phyloP scores from a whole-genome alignment of 2,329 filamentous ascomycete genomes.

The Colletotrichum sp. region DNA sequence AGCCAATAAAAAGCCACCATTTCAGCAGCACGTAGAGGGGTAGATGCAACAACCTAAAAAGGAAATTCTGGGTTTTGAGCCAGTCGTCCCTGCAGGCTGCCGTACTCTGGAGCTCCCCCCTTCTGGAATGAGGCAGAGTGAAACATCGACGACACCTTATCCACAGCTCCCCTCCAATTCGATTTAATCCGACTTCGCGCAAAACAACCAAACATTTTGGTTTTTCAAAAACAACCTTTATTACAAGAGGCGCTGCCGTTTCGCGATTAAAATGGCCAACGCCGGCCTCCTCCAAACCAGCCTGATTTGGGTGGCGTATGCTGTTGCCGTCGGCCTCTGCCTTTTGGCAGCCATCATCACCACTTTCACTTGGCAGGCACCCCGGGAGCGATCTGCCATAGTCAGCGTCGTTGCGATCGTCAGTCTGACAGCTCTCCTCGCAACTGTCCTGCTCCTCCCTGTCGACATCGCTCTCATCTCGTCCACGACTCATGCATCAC shows the following conservation, averaged over 20 bases:
- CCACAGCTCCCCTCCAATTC: neutral
- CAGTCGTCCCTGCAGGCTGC: too few relatives aligned
- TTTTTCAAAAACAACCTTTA: neutral
- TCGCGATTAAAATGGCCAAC: slow-evolving; percentile 36
- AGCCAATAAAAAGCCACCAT: too few relatives aligned
- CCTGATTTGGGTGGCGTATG: slow-evolving; percentile 95
- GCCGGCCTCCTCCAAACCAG: slow-evolving; percentile 79
- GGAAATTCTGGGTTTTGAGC: too few relatives aligned
- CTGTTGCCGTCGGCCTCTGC: slow-evolving; percentile 78
- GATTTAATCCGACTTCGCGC: neutral
- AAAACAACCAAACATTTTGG: neutral
- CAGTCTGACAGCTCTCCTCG: slow-evolving; percentile 85
- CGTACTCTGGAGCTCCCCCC: slow-evolving; percentile 15
- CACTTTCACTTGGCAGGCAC: slow-evolving; percentile 89
- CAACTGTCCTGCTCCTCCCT: slow-evolving; percentile 89
- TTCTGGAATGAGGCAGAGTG: neutral
- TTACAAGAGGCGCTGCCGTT: neutral
- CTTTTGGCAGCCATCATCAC: slow-evolving; percentile 82
- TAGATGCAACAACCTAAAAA: too few relatives aligned
- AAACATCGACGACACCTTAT: slow-evolving; percentile 8
- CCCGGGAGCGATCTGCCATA: slow-evolving; percentile 81
- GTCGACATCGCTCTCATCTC: slow-evolving; percentile 96
- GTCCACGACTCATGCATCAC: slow-evolving; percentile 76
- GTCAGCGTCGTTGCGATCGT: slow-evolving; percentile 87
- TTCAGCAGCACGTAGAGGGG: too few relatives aligned